Percentiles rank a stretch among this genome's conserved stretches.
phyloP scores from a whole-genome alignment of 2,329 filamentous ascomycete species.

The Xylaria polymorpha region DNA sequence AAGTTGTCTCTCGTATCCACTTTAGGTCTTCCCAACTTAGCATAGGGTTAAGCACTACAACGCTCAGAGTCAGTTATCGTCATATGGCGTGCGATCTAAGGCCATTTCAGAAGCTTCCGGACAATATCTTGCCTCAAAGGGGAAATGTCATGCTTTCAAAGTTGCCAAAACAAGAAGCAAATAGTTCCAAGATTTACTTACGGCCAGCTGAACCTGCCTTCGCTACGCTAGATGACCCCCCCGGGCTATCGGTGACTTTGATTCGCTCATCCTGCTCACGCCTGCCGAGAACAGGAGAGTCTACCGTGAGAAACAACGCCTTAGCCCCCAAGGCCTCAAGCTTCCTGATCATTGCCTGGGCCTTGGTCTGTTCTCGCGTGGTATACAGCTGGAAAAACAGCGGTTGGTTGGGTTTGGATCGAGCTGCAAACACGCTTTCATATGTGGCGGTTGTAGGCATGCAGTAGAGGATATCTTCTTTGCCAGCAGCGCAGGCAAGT shows the following conservation, averaged over 20 bases:
- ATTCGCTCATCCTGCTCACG: conserved; percentile 33
- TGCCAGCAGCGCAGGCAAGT: conserved; percentile 60
- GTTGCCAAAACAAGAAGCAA: not conserved
- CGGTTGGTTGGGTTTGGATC: conserved; percentile 43
- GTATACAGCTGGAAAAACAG: conserved; percentile 69
- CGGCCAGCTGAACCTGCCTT: conserved; percentile 17
- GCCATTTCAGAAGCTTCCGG: not conserved
- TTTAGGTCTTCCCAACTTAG: conserved; percentile 31
- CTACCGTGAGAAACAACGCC: conserved; percentile 64
- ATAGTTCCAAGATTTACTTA: not conserved
- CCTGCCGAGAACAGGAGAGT: conserved; percentile 64
- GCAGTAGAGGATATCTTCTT: conserved; percentile 61
- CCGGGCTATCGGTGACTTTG: conserved; percentile 9
- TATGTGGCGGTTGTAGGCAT: conserved; percentile 51
- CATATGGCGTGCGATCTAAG: not conserved
- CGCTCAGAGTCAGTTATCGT: not conserved
- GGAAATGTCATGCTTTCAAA: not conserved
- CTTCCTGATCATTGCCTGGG: conserved; percentile 57
- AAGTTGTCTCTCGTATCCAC: conserved; percentile 28
- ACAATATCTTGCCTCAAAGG: not conserved
- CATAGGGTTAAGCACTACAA: conserved; percentile 24
- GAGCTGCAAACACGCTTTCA: conserved; percentile 29
- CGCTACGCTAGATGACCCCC: conserved; percentile 23
- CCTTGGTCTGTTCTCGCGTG: conserved; percentile 62
- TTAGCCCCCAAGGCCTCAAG: conserved; percentile 60